phyloP scores from a whole-genome alignment of 1,139 yeast genomes.

The Candida sp. region DNA sequence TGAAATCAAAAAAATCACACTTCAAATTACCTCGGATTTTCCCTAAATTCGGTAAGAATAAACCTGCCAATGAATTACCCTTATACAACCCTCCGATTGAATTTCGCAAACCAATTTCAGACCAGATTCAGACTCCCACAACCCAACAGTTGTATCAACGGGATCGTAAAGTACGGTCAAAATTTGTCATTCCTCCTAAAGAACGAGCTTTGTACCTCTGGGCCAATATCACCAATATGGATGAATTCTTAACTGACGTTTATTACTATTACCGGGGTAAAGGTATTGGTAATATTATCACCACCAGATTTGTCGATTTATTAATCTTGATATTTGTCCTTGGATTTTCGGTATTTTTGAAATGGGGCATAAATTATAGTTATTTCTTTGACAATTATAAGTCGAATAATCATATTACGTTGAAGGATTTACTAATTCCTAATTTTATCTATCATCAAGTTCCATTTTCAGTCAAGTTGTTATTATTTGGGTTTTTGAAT shows the following conservation, averaged over 20 bases:
- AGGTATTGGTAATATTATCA: conserved; percentile 75
- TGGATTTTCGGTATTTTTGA: conserved; percentile 70
- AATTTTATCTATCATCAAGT: conserved; percentile 53
- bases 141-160: conserved; percentile 1
- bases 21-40: conserved; percentile 1
- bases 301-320: conserved; percentile 64
- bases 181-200: conserved; percentile 45
- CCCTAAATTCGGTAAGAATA: neutral
- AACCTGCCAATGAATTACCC: neutral
- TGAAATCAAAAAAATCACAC: neutral
- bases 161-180: conserved; percentile 1
- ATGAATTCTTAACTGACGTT: conserved; percentile 76
- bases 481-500: conserved; percentile 58
- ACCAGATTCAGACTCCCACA: neutral
- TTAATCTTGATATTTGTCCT: conserved; percentile 75
- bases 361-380: conserved; percentile 78
- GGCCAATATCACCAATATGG: conserved; percentile 94
- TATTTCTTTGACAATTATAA: conserved; percentile 21
- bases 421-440: conserved; percentile 50
- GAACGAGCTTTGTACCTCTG: conserved; percentile 92
- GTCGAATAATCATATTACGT: conserved; percentile 21
- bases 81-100: conserved; percentile 1
- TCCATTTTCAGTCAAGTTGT: conserved; percentile 51
- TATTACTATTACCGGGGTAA: conserved; percentile 83
- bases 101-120: neutral